Base-by-base conservation (phyloP, 495 filamentous ascomycete species). In the Neurospora sp. region DNA sequence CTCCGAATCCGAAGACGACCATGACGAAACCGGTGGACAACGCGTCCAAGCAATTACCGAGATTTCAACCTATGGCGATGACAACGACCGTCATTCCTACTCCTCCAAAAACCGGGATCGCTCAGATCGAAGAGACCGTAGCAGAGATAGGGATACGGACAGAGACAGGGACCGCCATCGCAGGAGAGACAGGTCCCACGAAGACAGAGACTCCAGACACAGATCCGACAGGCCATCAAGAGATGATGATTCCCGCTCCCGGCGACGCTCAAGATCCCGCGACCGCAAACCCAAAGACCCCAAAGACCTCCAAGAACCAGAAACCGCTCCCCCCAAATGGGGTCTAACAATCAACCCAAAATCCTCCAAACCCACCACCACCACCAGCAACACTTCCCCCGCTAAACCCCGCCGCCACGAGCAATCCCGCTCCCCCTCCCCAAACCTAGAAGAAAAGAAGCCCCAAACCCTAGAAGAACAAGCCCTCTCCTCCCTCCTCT, bases 401-500 rank as follows among this genome's bases (percentile, higher is more conserved):
- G 4, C 39, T 12, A 12, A 39, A 12, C 39, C 39, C 39, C 39
- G 39, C 3, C 39, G 41, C 0, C 44, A 20, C 9, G 35, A 35
- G 35, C 44, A 48, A 20, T 35, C 53, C 53, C 27, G 14, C 0
- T 65, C 53, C 53, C 27, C 14, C 6, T 65, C 53, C 16, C 48
- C n/a, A 40, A 68, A 69, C 35, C 35, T 6, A 71, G 40, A 38
- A 73, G 78, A 38, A 77, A 79, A 41, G 74, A 80, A 10, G 73
- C 74, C 4, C 71, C 78, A 7, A 79, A 79, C 70, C 90, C 88
- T 31, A 46, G 95, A 98, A 71, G 88, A 95, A 72, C 85, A 91
- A 70, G 96, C 96, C 4, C 81, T 99, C 53, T 88, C 91, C 48
- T 93, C 94, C 41, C 87, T 99, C 20, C 83, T 95, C 44, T 91